Evolutionary conservation across 2,329 filamentous ascomycete species (phyloP).

Genomic region (Colletotrichum eleusines): DNA sequence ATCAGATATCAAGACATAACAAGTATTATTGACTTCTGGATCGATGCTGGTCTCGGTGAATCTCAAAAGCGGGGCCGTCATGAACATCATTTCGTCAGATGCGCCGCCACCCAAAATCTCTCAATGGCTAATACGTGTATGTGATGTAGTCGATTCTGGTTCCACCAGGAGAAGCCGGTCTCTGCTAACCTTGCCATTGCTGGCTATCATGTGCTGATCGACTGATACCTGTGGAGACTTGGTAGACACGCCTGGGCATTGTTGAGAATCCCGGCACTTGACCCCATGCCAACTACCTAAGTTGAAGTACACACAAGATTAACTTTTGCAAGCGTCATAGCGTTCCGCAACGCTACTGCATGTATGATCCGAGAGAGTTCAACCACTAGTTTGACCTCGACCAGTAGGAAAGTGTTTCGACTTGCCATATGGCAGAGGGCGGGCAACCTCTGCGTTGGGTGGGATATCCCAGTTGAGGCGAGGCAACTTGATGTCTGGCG

Average conservation of each 20-base stretch:
- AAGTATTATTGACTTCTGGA: not conserved
- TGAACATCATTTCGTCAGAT: slow-evolving; percentile 10
- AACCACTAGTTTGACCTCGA: slow-evolving; percentile 67
- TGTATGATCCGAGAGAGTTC: slow-evolving; percentile 55
- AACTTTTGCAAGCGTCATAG: slow-evolving; percentile 11
- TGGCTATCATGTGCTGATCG: slow-evolving; percentile 66
- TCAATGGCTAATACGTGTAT: slow-evolving; percentile 63
- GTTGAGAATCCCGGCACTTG: slow-evolving; percentile 31
- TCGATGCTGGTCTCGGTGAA: slow-evolving; percentile 12
- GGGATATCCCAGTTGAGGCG: slow-evolving; percentile 43
- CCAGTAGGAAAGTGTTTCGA: slow-evolving; percentile 60
- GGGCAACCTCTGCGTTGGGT: slow-evolving; percentile 50
- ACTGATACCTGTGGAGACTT: slow-evolving; percentile 70
- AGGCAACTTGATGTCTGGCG: slow-evolving; percentile 50
- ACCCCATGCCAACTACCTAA: slow-evolving; percentile 40
- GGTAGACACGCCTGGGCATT: slow-evolving; percentile 47
- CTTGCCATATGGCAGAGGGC: slow-evolving; percentile 52
- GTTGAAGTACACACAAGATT: slow-evolving; percentile 37
- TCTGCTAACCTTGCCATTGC: slow-evolving; percentile 67
- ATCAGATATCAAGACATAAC: too few relatives aligned
- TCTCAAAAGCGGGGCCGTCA: slow-evolving; percentile 7
- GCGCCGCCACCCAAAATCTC: not conserved
- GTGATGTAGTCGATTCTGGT: slow-evolving; percentile 69
- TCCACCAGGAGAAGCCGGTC: slow-evolving; percentile 65
- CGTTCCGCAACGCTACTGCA: too few relatives aligned